A percentile compares a stretch with the other conserved stretches of the same genome.
These are phyloP conservation scores for Aspergillus latus DNA, from an alignment of 2,329 filamentous ascomycete genomes.

Conservation along the genomic window DNA sequence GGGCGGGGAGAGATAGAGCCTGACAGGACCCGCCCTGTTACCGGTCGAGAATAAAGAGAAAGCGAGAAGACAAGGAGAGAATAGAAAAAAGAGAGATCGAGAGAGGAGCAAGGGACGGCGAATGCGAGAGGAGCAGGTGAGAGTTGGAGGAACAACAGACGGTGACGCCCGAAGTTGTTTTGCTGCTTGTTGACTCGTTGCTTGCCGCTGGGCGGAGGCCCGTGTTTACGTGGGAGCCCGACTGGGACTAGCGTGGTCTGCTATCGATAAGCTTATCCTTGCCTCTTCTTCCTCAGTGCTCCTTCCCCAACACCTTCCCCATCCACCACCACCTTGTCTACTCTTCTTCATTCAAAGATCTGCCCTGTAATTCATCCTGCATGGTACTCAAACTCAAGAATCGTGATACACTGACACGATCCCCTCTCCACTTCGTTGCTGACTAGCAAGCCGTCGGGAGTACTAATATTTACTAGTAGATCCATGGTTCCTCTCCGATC, in stretches of 20 bases:
- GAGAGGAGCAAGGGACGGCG: conserved; percentile 15
- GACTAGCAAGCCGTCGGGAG: too few species aligned
- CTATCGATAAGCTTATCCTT: conserved; percentile 47
- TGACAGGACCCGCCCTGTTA: conserved; percentile 10
- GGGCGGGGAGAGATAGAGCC: conserved; percentile 8
- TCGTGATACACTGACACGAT: too few species aligned
- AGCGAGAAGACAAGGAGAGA: conserved; percentile 16
- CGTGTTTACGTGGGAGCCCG: conserved; percentile 39
- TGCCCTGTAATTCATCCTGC: too few species aligned
- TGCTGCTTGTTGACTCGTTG: conserved; percentile 9
- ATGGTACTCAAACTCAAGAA: too few species aligned
- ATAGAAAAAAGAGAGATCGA: conserved; percentile 8
- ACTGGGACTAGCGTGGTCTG: conserved; percentile 36
- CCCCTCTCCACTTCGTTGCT: too few species aligned
- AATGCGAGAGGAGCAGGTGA: conserved; percentile 8
- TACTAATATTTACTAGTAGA: conserved; percentile 4
- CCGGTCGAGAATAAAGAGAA: not conserved
- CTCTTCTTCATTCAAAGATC: not conserved
- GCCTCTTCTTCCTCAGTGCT: not conserved
- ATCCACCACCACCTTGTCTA: not conserved
- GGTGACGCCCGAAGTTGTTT: conserved; percentile 39
- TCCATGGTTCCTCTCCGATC: conserved; percentile 26
- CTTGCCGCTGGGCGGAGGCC: conserved; percentile 5
- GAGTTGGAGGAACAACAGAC: conserved; percentile 19
- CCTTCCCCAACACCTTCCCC: not conserved